Evolutionary conservation across 495 filamentous ascomycete species (phyloP).

Genomic region (Cercophora newfieldiana): DNA sequence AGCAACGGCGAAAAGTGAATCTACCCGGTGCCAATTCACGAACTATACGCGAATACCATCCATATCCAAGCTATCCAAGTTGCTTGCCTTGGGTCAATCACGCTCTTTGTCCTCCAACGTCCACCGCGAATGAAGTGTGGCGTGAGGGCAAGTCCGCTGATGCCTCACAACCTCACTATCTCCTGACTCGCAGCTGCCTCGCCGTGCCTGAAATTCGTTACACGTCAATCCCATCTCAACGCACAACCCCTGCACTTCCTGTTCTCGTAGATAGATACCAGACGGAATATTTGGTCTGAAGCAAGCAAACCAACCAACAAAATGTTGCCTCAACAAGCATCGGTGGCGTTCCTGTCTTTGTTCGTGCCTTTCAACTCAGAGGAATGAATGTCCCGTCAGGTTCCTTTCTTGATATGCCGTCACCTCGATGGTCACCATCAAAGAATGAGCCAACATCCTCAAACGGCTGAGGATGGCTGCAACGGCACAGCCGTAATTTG

Average conservation of each 20-base stretch:
- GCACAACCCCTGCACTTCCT: background rate
- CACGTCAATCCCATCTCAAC: conserved; percentile 1
- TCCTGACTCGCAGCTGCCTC: conserved; percentile 8
- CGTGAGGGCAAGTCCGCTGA: conserved; percentile 7
- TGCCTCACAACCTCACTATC: background rate
- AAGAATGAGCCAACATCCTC: too few species aligned
- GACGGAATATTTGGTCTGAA: background rate
- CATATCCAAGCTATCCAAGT: background rate
- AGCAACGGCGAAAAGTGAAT: too few species aligned
- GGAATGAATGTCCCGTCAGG: too few species aligned
- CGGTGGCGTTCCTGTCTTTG: too few species aligned
- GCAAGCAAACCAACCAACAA: background rate
- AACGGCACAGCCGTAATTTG: too few species aligned
- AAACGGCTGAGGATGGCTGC: too few species aligned
- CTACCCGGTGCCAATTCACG: too few species aligned
- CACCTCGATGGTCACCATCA: too few species aligned
- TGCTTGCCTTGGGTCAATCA: background rate
- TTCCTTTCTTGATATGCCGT: too few species aligned
- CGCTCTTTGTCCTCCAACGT: background rate
- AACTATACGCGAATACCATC: too few species aligned
- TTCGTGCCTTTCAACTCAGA: too few species aligned
- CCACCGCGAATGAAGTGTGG: background rate
- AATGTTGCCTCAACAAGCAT: background rate
- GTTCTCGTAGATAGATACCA: background rate
- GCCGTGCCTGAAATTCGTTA: background rate